These are phyloP conservation scores for Aleurites moluccanus DNA, from an alignment of 441 rosid species.

Conservation along the genomic window DNA sequence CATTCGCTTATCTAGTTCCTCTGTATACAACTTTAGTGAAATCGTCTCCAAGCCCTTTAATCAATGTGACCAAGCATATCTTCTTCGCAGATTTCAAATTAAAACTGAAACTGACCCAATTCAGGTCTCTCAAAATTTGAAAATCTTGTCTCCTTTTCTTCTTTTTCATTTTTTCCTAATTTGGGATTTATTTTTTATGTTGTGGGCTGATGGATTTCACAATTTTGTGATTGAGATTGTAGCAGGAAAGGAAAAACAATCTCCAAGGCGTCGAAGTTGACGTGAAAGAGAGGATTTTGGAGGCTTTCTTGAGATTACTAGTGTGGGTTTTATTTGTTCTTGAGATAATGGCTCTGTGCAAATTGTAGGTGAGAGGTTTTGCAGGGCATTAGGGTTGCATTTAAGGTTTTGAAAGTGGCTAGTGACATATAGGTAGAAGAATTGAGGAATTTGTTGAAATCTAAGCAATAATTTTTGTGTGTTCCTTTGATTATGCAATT, in stretches of 20 bases:
- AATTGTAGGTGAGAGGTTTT: constrained; percentile 23
- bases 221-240: no score
- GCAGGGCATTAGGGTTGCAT: constrained; percentile 60
- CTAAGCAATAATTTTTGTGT: not conserved
- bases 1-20: no score
- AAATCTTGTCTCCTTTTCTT: constrained; percentile 22
- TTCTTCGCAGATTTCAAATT: no score
- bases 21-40: no score
- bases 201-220: no score
- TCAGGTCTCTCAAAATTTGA: constrained; percentile 49
- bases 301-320: constrained; percentile 43
- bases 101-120: constrained; percentile 47
- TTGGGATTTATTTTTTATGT: no score
- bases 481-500: constrained; percentile 3
- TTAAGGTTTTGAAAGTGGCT: constrained; percentile 35
- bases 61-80: no score
- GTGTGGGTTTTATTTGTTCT: constrained; percentile 21
- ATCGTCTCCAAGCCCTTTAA: no score
- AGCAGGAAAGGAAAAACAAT: constrained; percentile 29
- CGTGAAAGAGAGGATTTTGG: constrained; percentile 58
- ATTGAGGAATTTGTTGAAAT: no score
- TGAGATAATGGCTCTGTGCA: constrained; percentile 29
- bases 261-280: constrained; percentile 65
- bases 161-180: constrained; percentile 22
- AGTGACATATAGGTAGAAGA: constrained; percentile 5